phyloP scores from a whole-genome alignment of 1,284 basidiomycete genomes.

The Tylopilus sp. region DNA sequence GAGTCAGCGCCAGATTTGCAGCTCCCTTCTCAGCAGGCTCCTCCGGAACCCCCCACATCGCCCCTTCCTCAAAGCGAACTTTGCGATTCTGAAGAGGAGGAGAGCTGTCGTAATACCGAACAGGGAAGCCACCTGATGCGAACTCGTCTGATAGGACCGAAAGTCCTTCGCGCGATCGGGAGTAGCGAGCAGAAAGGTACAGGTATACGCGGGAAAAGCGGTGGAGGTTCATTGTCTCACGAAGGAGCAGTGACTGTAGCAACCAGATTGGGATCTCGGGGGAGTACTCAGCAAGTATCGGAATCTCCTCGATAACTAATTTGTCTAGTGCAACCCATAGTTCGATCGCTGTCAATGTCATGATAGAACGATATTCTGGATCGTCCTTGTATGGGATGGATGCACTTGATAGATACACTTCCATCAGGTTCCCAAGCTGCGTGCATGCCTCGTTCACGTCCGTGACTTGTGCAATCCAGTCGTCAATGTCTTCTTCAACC shows the following conservation, averaged over 20 bases:
- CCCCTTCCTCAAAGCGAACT: constrained; percentile 34
- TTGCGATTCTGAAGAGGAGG: constrained; percentile 34
- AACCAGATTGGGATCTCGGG: constrained; percentile 54
- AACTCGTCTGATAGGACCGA: constrained; percentile 37
- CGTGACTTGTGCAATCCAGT: constrained; percentile 37
- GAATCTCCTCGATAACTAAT: constrained; percentile 43
- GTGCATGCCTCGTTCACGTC: constrained; percentile 3
- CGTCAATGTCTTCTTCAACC: constrained; percentile 39
- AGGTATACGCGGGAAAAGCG: constrained; percentile 39
- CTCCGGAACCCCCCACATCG: not conserved
- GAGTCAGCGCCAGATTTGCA: not conserved
- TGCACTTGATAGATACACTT: constrained; percentile 42
- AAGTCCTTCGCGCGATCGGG: not conserved
- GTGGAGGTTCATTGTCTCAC: constrained; percentile 36
- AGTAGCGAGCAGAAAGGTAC: constrained; percentile 46
- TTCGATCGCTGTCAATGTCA: constrained; percentile 54
- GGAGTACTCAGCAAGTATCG: constrained; percentile 54
- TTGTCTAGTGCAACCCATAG: constrained; percentile 60
- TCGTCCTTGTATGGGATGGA: constrained; percentile 13
- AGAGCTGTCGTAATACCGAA: constrained; percentile 43
- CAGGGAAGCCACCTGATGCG: constrained; percentile 33
- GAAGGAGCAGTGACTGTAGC: constrained; percentile 53
- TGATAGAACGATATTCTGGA: constrained; percentile 45
- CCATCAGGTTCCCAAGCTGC: constrained; percentile 26
- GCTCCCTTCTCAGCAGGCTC: not conserved